Conservation (phyloP, 2,329 filamentous ascomycete genomes). For the Ophiostoma ips region DNA sequence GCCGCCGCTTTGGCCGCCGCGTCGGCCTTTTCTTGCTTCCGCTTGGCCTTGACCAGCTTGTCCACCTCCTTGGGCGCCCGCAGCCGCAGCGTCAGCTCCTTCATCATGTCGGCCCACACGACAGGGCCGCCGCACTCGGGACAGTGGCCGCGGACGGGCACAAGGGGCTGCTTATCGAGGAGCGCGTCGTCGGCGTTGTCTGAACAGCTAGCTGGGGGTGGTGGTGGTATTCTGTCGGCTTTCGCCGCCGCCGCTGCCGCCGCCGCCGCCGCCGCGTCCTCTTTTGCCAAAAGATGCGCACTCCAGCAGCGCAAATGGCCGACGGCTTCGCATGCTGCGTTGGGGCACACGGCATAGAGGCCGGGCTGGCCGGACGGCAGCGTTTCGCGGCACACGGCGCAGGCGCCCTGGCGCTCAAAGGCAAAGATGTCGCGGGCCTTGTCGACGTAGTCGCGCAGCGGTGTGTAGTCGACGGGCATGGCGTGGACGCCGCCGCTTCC, state of each 20-base stretch:
- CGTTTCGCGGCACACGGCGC: constrained; percentile 35
- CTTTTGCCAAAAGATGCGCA: constrained; percentile 30
- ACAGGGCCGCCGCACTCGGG: constrained; percentile 51
- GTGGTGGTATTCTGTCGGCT: constrained; percentile 7
- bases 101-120: constrained; percentile 66
- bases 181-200: not conserved
- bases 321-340: constrained; percentile 37
- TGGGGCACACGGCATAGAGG: constrained; percentile 43
- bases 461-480: constrained; percentile 40
- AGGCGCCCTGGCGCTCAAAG: constrained; percentile 42
- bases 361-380: constrained; percentile 32
- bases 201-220: constrained; percentile 9
- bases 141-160: constrained; percentile 59
- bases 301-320: constrained; percentile 49
- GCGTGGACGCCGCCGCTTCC: constrained; percentile 29
- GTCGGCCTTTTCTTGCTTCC: constrained; percentile 8
- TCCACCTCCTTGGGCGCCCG: constrained; percentile 58
- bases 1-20: not conserved
- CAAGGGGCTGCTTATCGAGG: constrained; percentile 24
- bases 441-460: constrained; percentile 37
- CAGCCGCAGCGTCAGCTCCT: constrained; percentile 61
- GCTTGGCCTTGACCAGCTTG: constrained; percentile 43
- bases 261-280: constrained; percentile 7
- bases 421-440: constrained; percentile 40
- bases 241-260: no score